Base-by-base conservation (phyloP, 176 grass and related monocot species). In the Oryza punctata region DNA sequence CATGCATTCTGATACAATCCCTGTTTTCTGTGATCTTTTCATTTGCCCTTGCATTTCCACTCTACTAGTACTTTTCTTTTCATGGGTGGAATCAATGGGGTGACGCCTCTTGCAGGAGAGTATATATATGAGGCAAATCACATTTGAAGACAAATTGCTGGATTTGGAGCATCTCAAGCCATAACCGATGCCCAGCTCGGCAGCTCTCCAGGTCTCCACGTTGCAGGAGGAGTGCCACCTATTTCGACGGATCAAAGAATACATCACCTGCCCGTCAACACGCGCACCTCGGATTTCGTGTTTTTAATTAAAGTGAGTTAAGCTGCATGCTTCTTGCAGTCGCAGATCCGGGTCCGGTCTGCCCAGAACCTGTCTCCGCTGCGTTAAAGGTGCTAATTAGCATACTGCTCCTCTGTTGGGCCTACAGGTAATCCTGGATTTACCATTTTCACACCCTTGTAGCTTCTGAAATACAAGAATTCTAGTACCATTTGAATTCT, bases 181-280 rank as follows among this genome's bases (percentile, higher is more conserved):
- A 65, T 38, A 33, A 50, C 44, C 32, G 87, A 68, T 49, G 23
- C 27, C 4, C 44, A 61, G 23, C 75, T 72, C 60, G 78, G 45
- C 21, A 26, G 25, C 50, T 29, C 12, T 25, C 7, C 45, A 63
- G 45, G 46, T 60, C 71, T 73, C 83, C 88, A 82, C 79, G 66
- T 72, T 33, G 57, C 72, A 6, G 18, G 14, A 81, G 54, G 76
- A 0, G 41, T 52, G 54, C 73, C 86, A 73, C 67, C 67, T 49
- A 70, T 87, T 23, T 44, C 63, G 67, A 26, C 65, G 69, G 61
- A 83, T 67, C 54, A 26, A 63, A 81, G 65, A 64, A 43, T 43
- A 66, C 79, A 71, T 27, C 46, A 15, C 8, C 70, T 33, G 6
- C 65, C 19, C 47, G 49, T 67, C 59, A 67, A 84, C 75, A 73